These are phyloP conservation scores for Cystobasidium slooffiae DNA, from an alignment of 1,284 basidiomycete genomes.

Conservation along the genomic window DNA sequence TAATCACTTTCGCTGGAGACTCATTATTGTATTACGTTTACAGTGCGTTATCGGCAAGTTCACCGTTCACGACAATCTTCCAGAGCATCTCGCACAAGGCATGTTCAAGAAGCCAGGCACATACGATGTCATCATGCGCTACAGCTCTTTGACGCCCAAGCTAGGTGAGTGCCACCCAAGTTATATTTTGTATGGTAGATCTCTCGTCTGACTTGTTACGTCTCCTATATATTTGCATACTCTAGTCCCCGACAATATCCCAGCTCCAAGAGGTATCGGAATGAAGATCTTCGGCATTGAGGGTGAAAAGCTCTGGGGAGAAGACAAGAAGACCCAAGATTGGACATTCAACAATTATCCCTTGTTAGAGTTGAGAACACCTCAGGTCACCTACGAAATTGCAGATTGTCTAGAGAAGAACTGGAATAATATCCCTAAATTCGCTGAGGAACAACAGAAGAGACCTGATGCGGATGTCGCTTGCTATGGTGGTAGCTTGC, in stretches of 20 bases:
- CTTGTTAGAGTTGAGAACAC: conserved; percentile 47
- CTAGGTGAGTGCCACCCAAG: too few relatives aligned
- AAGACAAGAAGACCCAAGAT: conserved; percentile 53
- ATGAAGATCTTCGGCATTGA: conserved; percentile 52
- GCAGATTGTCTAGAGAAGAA: conserved; percentile 43
- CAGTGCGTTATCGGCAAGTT: conserved; percentile 51
- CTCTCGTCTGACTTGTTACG: too few relatives aligned
- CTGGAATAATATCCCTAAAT: conserved; percentile 42
- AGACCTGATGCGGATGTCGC: conserved; percentile 51
- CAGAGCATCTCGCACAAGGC: conserved; percentile 52
- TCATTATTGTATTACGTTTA: neutral
- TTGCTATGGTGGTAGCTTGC: conserved; percentile 49
- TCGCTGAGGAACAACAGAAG: conserved; percentile 49
- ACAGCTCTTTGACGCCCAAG: conserved; percentile 51
- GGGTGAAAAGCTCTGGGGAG: conserved; percentile 44
- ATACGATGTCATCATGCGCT: conserved; percentile 51
- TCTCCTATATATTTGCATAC: too few relatives aligned
- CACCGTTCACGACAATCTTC: conserved; percentile 47
- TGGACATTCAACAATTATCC: conserved; percentile 53
- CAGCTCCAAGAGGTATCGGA: conserved; percentile 53
- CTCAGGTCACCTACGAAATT: conserved; percentile 45
- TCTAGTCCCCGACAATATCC: conserved; percentile 51
- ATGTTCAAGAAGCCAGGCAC: conserved; percentile 49
- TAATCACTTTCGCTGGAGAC: conserved; percentile 7
- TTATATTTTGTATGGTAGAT: too few relatives aligned